A percentile compares a stretch with the other conserved stretches of the same genome.
Evolutionary conservation across 345 rosid genomes (phyloP).

Genomic region (Brassica cretica): DNA sequence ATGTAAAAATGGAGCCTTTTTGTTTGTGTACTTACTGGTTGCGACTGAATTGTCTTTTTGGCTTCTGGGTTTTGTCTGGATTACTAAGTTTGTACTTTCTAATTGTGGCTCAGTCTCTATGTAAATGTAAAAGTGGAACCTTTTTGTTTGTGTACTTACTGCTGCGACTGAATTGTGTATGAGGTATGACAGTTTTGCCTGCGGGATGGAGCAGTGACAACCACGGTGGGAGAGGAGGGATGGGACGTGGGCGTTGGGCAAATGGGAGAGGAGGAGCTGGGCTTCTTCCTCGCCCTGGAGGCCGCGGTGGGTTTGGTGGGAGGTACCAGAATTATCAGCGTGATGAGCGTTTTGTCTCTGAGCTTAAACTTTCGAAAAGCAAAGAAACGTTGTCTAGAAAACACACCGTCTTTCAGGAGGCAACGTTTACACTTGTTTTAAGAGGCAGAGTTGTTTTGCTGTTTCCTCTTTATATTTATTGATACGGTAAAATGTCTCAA

Average conservation of each 20-base stretch:
- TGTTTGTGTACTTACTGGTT: too few relatives aligned
- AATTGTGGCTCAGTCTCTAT: too few relatives aligned
- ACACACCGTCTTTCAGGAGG: slow-evolving; percentile 87
- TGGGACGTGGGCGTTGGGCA: slow-evolving; percentile 86
- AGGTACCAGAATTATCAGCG: slow-evolving; percentile 73
- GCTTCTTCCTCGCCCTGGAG: slow-evolving; percentile 79
- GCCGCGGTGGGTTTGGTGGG: slow-evolving; percentile 1
- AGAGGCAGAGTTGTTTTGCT: background rate
- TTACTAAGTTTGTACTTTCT: background rate
- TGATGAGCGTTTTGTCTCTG: slow-evolving; percentile 91
- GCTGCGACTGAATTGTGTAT: background rate
- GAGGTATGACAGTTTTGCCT: slow-evolving; percentile 58
- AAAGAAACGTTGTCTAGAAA: slow-evolving; percentile 89
- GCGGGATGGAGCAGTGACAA: slow-evolving; percentile 51
- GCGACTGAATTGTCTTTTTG: too few relatives aligned
- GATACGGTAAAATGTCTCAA: too few relatives aligned
- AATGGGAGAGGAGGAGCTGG: slow-evolving; percentile 81
- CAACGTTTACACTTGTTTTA: slow-evolving; percentile 21
- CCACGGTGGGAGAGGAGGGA: slow-evolving; percentile 58
- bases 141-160: too few relatives aligned
- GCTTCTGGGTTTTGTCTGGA: background rate
- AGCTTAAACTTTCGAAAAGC: slow-evolving; percentile 77
- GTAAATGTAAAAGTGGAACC: too few relatives aligned
- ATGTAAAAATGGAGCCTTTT: background rate
- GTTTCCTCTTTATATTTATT: too few relatives aligned